These are phyloP conservation scores for Corynascus novoguineensis DNA, from an alignment of 495 filamentous ascomycete species.

Conservation along the genomic window DNA sequence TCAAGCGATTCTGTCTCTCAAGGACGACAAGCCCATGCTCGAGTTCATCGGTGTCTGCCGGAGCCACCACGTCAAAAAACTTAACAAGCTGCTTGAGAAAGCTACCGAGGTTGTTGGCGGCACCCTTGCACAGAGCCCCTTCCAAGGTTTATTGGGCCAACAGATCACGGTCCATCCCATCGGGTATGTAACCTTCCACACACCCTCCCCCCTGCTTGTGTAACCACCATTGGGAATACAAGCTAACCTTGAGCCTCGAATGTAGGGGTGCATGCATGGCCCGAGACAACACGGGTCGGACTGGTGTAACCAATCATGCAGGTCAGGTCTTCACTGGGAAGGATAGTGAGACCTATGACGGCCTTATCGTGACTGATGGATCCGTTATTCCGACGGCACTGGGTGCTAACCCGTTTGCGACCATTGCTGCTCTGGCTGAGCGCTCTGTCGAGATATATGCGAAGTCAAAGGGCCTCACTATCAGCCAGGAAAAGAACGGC, in stretches of 20 bases:
- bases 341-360: constrained; percentile 46
- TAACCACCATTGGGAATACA: constrained; percentile 14
- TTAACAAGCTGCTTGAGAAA: constrained; percentile 47
- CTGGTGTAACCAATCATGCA: constrained; percentile 59
- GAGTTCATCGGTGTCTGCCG: constrained; percentile 54
- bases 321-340: constrained; percentile 55
- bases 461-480: constrained; percentile 34
- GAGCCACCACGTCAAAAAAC: constrained; percentile 47
- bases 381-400: constrained; percentile 60
- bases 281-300: constrained; percentile 48
- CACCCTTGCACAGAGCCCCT: constrained; percentile 52
- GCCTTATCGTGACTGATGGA: constrained; percentile 58
- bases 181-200: constrained; percentile 36
- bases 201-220: not conserved
- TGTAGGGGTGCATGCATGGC: constrained; percentile 57
- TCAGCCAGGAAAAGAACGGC: constrained; percentile 50
- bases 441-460: constrained; percentile 51
- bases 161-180: constrained; percentile 65
- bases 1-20: constrained; percentile 53
- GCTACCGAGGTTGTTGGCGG: constrained; percentile 54
- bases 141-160: constrained; percentile 48
- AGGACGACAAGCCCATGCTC: constrained; percentile 55
- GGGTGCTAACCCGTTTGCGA: constrained; percentile 65
- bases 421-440: constrained; percentile 63
- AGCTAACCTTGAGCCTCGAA: constrained; percentile 9